A percentile compares a stretch with the other conserved stretches of the same genome.
These are phyloP conservation scores for Termitomyces heimii DNA, from an alignment of 768 basidiomycete species.

Conservation along the genomic window DNA sequence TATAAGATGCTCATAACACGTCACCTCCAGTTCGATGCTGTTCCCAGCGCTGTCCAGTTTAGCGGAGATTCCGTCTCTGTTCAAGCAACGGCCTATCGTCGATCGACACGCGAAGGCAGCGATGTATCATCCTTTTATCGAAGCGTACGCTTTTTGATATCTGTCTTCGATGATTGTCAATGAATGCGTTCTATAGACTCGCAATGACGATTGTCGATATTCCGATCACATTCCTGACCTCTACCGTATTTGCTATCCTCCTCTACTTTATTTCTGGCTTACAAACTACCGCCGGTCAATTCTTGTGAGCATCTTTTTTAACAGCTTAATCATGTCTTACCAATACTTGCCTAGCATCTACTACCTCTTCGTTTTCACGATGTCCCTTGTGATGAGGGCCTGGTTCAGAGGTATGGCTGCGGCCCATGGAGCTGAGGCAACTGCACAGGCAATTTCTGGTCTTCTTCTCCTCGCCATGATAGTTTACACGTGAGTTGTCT, in stretches of 20 bases:
- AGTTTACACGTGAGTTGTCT: constrained; percentile 43
- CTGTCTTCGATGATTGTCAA: not conserved
- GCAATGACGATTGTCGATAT: constrained; percentile 58
- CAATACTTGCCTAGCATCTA: constrained; percentile 35
- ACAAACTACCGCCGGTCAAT: constrained; percentile 49
- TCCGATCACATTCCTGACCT: constrained; percentile 46
- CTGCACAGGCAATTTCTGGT: constrained; percentile 49
- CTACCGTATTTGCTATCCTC: constrained; percentile 38
- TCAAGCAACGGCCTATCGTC: constrained; percentile 54
- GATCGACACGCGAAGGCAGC: constrained; percentile 52
- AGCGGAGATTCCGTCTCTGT: constrained; percentile 64
- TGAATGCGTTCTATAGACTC: constrained; percentile 27
- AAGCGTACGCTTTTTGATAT: constrained; percentile 18
- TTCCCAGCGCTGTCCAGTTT: constrained; percentile 54
- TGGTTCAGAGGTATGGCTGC: constrained; percentile 71
- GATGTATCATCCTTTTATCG: constrained; percentile 55
- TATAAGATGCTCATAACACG: not conserved
- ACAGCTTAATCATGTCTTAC: not conserved
- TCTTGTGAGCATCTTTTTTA: constrained; percentile 44
- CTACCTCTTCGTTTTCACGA: constrained; percentile 50
- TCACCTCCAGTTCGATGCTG: constrained; percentile 39
- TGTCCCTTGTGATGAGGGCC: constrained; percentile 63
- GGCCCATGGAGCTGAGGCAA: constrained; percentile 49
- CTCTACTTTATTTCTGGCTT: constrained; percentile 61
- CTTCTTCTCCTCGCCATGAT: constrained; percentile 45